Evolutionary conservation across 2,329 filamentous ascomycete species (phyloP).

Genomic region (Cryphonectria japonica): DNA sequence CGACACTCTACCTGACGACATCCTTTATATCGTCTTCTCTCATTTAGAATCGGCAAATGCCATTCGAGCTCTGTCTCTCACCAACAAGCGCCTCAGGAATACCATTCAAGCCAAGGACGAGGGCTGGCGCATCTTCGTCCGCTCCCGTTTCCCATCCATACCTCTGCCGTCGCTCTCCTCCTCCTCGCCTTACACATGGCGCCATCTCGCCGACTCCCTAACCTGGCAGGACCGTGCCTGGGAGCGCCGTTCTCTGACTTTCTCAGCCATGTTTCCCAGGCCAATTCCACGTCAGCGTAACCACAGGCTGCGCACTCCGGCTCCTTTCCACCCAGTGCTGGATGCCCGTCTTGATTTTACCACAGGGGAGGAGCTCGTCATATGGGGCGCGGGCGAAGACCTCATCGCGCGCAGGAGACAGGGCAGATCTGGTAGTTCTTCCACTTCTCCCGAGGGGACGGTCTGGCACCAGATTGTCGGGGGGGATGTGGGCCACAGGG

Average conservation of each 20-base stretch:
- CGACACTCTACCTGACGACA: constrained; percentile 49
- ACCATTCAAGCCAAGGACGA: constrained; percentile 41
- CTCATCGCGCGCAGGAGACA: constrained; percentile 48
- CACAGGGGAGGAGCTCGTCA: constrained; percentile 50
- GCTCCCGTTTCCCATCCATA: constrained; percentile 48
- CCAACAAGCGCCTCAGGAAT: constrained; percentile 45
- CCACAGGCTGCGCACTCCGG: constrained; percentile 37
- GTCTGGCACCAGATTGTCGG: constrained; percentile 47
- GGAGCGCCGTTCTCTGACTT: constrained; percentile 51
- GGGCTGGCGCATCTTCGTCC: constrained; percentile 57
- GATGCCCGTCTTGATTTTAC: constrained; percentile 47
- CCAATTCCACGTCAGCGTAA: constrained; percentile 30
- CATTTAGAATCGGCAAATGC: constrained; percentile 54
- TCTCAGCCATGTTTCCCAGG: constrained; percentile 41
- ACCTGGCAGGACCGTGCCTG: constrained; percentile 58
- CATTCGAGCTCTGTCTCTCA: constrained; percentile 45
- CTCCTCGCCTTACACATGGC: constrained; percentile 38
- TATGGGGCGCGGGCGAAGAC: constrained; percentile 57
- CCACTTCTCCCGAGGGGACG: constrained; percentile 29
- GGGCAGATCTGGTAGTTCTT: constrained; percentile 28
- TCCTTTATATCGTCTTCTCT: constrained; percentile 53
- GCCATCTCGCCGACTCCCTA: constrained; percentile 47
- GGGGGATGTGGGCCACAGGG: constrained; percentile 41
- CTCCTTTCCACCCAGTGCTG: constrained; percentile 51
- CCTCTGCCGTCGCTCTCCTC: constrained; percentile 35